Evolutionary conservation across 768 basidiomycete genomes (phyloP).

Genomic region (Trametes meyenii): DNA sequence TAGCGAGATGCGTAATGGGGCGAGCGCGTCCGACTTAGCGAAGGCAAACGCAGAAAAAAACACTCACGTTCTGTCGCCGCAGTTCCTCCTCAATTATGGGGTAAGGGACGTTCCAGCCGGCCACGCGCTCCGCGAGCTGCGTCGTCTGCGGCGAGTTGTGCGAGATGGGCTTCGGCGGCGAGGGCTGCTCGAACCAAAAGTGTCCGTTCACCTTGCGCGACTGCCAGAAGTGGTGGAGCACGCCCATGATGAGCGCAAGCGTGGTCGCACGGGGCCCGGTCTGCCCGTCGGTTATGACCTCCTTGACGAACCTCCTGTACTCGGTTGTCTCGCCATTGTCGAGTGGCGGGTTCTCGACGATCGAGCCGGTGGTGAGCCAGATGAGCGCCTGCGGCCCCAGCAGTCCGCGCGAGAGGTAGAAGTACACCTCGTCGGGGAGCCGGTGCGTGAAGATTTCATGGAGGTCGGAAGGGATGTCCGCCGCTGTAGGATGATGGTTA

Average conservation of each 20-base stretch:
- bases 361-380: slow-evolving; percentile 90
- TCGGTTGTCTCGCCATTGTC: slow-evolving; percentile 96
- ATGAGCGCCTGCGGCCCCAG: slow-evolving; percentile 87
- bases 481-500: slow-evolving; percentile 71
- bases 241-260: slow-evolving; percentile 84
- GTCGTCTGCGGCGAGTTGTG: slow-evolving; percentile 81
- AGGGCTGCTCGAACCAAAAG: slow-evolving; percentile 74
- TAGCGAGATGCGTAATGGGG: slow-evolving; percentile 28
- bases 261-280: slow-evolving; percentile 92
- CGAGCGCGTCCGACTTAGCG: background rate
- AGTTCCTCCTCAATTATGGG: slow-evolving; percentile 90
- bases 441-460: slow-evolving; percentile 95
- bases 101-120: slow-evolving; percentile 88
- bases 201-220: slow-evolving; percentile 69
- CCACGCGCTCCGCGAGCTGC: slow-evolving; percentile 85
- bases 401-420: slow-evolving; percentile 91
- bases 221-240: slow-evolving; percentile 79
- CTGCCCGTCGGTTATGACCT: slow-evolving; percentile 93
- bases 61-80: slow-evolving; percentile 91
- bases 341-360: slow-evolving; percentile 84
- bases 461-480: slow-evolving; percentile 88
- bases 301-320: slow-evolving; percentile 93
- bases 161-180: slow-evolving; percentile 53
- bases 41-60: slow-evolving; percentile 12
- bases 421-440: slow-evolving; percentile 95